Evolutionary conservation across 257 asterid species (phyloP), one percentile per base, ranked within the genome.

Genomic region (Solanum clarkiae): DNA sequence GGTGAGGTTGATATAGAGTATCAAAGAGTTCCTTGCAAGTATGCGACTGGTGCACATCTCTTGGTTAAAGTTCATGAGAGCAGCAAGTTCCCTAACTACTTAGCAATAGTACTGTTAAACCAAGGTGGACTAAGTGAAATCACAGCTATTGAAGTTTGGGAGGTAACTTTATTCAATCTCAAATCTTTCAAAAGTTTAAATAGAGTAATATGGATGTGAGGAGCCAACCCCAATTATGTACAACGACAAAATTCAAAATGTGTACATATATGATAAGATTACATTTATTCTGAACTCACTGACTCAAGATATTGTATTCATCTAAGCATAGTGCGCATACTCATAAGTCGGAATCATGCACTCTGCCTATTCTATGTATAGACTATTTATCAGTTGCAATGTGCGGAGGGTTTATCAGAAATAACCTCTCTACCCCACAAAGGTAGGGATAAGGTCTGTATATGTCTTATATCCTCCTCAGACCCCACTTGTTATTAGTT

Each of bases 1-100:
- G 90, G 88, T 12, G 83, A 82, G 36, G 45, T 87, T 6, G 86
- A 85, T 1, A 84, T 77, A 4, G 88, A 87, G 32, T 87, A 74
- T 59, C 53, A 62, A 65, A 83, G 88, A 51, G 68, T 87, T 54
- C 68, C 68, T 44, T 87, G 88, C 62, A 24, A 36, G 18, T 82
- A 81, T 85, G 74, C 26, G n/a, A 49, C 70, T 63, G 70, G 70
- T 22, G 42, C 70, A 63, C 70, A 81, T 53, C 51, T 87, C 47
- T 0, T 80, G 71, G 24, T 56, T 22, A 80, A 81, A 47, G 57
- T 84, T 55, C 87, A 84, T 83, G 80, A 84, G 14, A 54, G 83
- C 14, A 87, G 86, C 87, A 71, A 59, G 29, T 82, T 24, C 56
- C 89, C 89, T n/a, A n/a, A 81, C 44, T 81, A 87, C 36, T 22